A percentile compares a stretch with the other conserved stretches of the same genome.
Conservation (phyloP, 176 grass and related monocot species). For the Hsuehochloa calcarea region DNA sequence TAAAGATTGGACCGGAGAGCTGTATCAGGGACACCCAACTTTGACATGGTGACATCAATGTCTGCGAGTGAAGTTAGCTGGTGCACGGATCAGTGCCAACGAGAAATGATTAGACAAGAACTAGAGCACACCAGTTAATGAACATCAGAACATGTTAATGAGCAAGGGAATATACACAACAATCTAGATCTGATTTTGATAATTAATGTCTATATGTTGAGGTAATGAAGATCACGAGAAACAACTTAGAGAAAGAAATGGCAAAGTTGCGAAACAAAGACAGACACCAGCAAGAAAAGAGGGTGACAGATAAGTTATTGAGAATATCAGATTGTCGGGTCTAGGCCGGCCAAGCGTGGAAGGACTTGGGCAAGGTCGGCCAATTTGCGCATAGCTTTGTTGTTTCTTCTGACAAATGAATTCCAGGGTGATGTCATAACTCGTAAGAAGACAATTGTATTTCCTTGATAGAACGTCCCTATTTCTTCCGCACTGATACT, state of each 20-base stretch:
- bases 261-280: too few species aligned
- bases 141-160: background rate
- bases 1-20: background rate
- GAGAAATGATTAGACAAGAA: background rate
- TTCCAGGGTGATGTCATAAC: background rate
- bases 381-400: background rate
- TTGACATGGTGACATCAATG: slow-evolving; percentile 4
- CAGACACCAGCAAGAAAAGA: background rate
- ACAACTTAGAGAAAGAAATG: background rate
- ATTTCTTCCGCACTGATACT: background rate
- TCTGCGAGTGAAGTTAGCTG: background rate
- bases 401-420: background rate
- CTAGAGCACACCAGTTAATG: background rate
- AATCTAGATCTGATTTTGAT: too few species aligned
- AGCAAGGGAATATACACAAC: too few species aligned
- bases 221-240: background rate
- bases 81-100: background rate
- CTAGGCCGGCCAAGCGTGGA: background rate
- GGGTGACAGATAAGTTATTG: background rate
- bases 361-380: background rate
- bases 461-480: background rate
- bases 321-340: background rate
- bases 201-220: too few species aligned
- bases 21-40: background rate
- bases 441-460: background rate